These are phyloP conservation scores for Pestalotiopsis sp. DNA, from an alignment of 2,329 filamentous ascomycete genomes.

Conservation along the genomic window DNA sequence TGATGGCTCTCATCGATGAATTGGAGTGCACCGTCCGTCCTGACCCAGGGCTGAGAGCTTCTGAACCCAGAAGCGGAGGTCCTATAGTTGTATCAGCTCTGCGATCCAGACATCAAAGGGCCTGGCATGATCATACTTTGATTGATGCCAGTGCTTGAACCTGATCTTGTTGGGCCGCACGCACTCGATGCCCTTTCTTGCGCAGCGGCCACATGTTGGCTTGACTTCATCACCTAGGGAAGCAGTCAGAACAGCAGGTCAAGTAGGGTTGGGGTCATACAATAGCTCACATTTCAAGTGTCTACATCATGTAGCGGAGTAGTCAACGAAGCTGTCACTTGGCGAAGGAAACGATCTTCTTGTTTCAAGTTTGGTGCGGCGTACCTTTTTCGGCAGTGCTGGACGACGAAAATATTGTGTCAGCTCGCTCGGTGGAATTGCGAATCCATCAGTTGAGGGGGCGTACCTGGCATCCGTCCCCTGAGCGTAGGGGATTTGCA, in stretches of 20 bases:
- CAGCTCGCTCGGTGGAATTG: not conserved
- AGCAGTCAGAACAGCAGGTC: not conserved
- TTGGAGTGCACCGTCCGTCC: not conserved
- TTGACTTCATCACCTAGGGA: not conserved
- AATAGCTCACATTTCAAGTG: not conserved
- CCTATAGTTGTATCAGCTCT: not conserved
- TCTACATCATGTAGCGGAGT: not conserved
- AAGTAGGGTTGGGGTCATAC: not conserved
- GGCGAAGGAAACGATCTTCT: fast-evolving
- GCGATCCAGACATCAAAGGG: not conserved
- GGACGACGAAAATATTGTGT: not conserved
- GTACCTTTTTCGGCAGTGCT: not conserved
- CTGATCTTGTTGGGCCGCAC: not conserved
- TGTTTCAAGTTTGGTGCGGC: not conserved
- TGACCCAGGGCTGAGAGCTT: not conserved
- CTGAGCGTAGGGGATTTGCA: not conserved
- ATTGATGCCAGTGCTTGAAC: not conserved
- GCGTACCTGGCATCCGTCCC: not conserved
- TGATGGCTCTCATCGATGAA: not conserved
- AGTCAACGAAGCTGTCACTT: not conserved
- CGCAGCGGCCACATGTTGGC: not conserved
- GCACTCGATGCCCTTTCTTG: not conserved
- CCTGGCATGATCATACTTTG: not conserved
- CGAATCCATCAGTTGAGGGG: not conserved
- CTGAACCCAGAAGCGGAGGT: not conserved